Conservation (phyloP, 306 rosid genomes). For the Neltuma alba region DNA sequence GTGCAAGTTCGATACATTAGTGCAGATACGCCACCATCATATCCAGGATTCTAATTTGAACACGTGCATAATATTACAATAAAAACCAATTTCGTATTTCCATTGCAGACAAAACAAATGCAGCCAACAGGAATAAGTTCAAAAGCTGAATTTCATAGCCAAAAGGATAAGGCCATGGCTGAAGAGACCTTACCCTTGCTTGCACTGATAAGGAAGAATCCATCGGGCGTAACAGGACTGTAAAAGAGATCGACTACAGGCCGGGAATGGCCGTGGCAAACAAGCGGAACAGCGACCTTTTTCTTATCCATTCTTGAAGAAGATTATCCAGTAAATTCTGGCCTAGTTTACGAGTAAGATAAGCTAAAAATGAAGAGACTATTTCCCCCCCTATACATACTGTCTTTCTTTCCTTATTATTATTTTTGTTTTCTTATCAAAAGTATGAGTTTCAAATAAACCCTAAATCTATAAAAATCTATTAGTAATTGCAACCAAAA, state of each 20-base stretch:
- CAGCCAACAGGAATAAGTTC: neutral
- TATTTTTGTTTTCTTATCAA: neutral
- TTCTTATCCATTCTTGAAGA: conserved; percentile 76
- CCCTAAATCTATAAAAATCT: conserved; percentile 48
- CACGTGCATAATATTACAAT: too few relatives aligned
- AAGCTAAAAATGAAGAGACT: neutral
- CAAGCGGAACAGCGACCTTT: conserved; percentile 77
- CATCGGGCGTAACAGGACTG: conserved; percentile 93
- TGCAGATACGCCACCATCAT: neutral
- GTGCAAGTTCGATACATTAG: neutral
- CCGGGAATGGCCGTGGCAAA: conserved; percentile 95
- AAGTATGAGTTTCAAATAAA: conserved; percentile 22
- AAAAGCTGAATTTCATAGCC: neutral
- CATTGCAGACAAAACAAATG: neutral
- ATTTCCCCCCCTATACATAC: neutral
- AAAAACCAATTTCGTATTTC: neutral
- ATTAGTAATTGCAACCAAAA: neutral
- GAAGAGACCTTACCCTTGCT: conserved; percentile 75
- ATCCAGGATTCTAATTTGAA: neutral
- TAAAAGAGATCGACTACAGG: conserved; percentile 94
- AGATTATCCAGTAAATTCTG: conserved; percentile 2
- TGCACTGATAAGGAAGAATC: conserved; percentile 96
- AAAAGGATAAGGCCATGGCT: neutral
- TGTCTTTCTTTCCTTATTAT: neutral
- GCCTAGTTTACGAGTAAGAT: conserved; percentile 14